These are phyloP conservation scores for Metschnikowia chrysomelidarum DNA, from an alignment of 805 yeast species.

Conservation along the genomic window DNA sequence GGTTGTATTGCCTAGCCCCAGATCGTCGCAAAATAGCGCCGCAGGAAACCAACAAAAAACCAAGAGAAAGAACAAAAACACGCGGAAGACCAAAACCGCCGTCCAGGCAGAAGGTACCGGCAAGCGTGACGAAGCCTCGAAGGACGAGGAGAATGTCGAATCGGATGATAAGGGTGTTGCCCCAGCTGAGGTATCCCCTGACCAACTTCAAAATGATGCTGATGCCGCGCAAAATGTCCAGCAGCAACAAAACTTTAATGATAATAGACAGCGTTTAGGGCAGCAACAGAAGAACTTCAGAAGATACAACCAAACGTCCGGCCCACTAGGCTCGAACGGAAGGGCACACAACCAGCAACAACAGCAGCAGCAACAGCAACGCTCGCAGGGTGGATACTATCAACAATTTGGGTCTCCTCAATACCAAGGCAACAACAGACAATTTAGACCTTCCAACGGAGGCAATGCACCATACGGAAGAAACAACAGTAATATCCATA, in stretches of 20 bases:
- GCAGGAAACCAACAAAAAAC: constrained; percentile 22
- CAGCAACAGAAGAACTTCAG: constrained; percentile 28
- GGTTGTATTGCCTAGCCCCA: constrained; percentile 39
- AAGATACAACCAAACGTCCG: constrained; percentile 25
- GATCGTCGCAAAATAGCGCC: constrained; percentile 24
- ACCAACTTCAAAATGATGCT: constrained; percentile 9
- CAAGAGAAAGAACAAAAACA: constrained; percentile 27
- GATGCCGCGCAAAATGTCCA: constrained; percentile 9
- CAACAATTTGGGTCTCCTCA: constrained; percentile 29
- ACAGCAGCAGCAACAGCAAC: constrained; percentile 19
- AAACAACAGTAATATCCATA: constrained; percentile 19
- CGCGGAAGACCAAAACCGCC: constrained; percentile 18
- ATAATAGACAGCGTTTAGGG: constrained; percentile 13
- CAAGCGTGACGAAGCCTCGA: constrained; percentile 13
- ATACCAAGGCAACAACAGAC: constrained; percentile 29
- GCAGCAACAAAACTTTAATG: constrained; percentile 11
- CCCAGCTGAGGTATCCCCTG: constrained; percentile 7
- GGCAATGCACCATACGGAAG: constrained; percentile 14
- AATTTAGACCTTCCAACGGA: constrained; percentile 21
- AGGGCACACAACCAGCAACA: constrained; percentile 19
- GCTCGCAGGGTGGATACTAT: constrained; percentile 25
- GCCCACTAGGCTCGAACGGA: constrained; percentile 20
- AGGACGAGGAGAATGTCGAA: constrained; percentile 13
- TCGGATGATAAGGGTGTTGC: constrained; percentile 6
- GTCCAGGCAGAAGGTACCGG: constrained; percentile 7